Conservation (phyloP, 2,329 filamentous ascomycete genomes). For the Alternaria sp. region DNA sequence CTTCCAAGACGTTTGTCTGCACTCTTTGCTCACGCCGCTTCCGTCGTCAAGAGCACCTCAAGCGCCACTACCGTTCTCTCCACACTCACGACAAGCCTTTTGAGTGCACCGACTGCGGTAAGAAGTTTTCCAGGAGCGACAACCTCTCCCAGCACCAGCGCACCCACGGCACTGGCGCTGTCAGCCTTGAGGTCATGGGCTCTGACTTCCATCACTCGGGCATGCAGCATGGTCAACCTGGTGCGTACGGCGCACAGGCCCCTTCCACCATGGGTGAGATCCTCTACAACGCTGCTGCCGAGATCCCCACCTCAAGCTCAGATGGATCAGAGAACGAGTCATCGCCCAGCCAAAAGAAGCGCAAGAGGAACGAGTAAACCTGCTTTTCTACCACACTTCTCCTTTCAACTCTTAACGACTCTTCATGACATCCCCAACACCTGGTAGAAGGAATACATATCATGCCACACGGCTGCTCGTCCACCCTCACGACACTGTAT, state of each 20-base stretch:
- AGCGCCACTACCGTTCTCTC: conserved; percentile 97
- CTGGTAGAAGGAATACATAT: conserved; percentile 40
- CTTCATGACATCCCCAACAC: conserved; percentile 45
- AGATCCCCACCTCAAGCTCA: conserved; percentile 49
- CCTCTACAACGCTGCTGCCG: conserved; percentile 51
- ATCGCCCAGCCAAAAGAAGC: conserved; percentile 64
- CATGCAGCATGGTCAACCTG: conserved; percentile 41
- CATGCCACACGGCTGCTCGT: conserved; percentile 39
- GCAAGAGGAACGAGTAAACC: conserved; percentile 71
- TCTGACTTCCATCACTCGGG: conserved; percentile 65
- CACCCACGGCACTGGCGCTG: conserved; percentile 88
- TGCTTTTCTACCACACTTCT: conserved; percentile 25
- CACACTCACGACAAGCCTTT: conserved; percentile 99
- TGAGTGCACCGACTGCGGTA: conserved; percentile 95
- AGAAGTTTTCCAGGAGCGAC: conserved; percentile 98
- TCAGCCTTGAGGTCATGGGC: conserved; percentile 86
- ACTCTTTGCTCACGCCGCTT: conserved; percentile 96
- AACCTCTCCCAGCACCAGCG: conserved; percentile 96
- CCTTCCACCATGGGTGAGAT: conserved; percentile 51
- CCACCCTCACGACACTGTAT: conserved; percentile 46
- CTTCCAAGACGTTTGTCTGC: conserved; percentile 97
- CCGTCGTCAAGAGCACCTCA: conserved; percentile 96
- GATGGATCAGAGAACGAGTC: conserved; percentile 53
- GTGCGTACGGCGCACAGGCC: conserved; percentile 48
- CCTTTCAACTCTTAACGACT: conserved; percentile 45